These are phyloP conservation scores for Ascochyta koolunga DNA, from an alignment of 2,329 filamentous ascomycete genomes.

Conservation along the genomic window DNA sequence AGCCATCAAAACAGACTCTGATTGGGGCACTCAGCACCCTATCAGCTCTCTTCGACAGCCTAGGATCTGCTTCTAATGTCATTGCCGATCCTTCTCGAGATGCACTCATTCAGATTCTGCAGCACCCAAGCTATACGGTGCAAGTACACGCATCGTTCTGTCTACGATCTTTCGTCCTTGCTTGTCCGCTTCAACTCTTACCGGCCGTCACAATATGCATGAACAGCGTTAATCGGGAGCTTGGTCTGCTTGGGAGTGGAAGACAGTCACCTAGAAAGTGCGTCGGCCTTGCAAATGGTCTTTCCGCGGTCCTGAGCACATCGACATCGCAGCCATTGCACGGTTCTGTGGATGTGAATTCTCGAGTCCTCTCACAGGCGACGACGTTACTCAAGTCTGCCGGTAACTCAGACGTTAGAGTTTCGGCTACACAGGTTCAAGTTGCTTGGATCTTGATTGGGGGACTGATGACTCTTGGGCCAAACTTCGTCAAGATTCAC, in stretches of 20 bases:
- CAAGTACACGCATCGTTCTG: constrained; percentile 89
- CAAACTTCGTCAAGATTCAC: constrained; percentile 99
- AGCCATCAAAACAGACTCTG: constrained; percentile 86
- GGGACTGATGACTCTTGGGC: constrained; percentile 92
- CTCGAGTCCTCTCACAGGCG: constrained; percentile 86
- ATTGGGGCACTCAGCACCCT: constrained; percentile 80
- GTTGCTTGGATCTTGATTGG: constrained; percentile 98
- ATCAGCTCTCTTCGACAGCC: constrained; percentile 74
- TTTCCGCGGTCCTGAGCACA: constrained; percentile 89
- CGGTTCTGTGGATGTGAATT: constrained; percentile 94
- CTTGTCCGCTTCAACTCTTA: constrained; percentile 89
- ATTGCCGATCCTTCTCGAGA: constrained; percentile 87
- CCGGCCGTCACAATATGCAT: constrained; percentile 93
- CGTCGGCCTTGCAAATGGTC: constrained; percentile 87
- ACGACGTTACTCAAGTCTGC: constrained; percentile 92
- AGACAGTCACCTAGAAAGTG: constrained; percentile 83
- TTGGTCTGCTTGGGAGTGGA: constrained; percentile 75
- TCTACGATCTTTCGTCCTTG: constrained; percentile 83
- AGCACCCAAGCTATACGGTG: constrained; percentile 95
- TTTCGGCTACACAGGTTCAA: constrained; percentile 93
- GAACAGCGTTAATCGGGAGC: constrained; percentile 89
- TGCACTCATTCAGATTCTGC: constrained; percentile 83
- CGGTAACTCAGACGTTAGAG: constrained; percentile 84
- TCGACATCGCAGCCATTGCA: constrained; percentile 88
- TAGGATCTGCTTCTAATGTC: constrained; percentile 80